Conservation (phyloP, 495 filamentous ascomycete species). For the Peziza echinospora region DNA sequence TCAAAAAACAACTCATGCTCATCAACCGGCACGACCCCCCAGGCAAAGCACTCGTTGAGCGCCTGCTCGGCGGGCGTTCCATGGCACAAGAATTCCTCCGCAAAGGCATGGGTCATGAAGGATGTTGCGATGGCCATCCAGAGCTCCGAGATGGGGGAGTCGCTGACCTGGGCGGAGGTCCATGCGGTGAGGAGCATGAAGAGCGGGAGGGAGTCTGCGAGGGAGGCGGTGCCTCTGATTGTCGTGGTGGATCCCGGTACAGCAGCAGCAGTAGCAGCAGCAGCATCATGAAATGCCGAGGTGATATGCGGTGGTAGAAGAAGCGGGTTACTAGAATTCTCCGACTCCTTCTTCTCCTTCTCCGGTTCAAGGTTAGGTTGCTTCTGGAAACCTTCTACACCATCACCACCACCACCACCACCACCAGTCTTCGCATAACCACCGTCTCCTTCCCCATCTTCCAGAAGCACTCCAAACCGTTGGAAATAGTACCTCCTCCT, state of each 20-base stretch:
- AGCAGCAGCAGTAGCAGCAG: too few relatives aligned
- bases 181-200: neutral
- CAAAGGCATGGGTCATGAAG: neutral
- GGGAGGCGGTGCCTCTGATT: neutral
- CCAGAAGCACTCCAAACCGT: neutral
- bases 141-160: neutral
- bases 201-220: neutral
- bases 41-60: neutral
- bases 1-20: neutral
- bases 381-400: neutral
- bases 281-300: too few relatives aligned
- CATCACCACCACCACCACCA: too few relatives aligned
- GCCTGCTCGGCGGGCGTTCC: neutral
- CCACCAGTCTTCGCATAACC: too few relatives aligned
- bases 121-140: neutral
- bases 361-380: too few relatives aligned
- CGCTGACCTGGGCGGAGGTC: neutral
- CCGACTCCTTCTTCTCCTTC: too few relatives aligned
- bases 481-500: neutral
- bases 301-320: neutral
- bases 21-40: neutral
- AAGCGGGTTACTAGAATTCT: too few relatives aligned
- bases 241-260: too few relatives aligned
- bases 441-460: neutral
- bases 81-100: neutral